Conservation (phyloP, 2,329 filamentous ascomycete species). For the Diaporthe humulicola region DNA sequence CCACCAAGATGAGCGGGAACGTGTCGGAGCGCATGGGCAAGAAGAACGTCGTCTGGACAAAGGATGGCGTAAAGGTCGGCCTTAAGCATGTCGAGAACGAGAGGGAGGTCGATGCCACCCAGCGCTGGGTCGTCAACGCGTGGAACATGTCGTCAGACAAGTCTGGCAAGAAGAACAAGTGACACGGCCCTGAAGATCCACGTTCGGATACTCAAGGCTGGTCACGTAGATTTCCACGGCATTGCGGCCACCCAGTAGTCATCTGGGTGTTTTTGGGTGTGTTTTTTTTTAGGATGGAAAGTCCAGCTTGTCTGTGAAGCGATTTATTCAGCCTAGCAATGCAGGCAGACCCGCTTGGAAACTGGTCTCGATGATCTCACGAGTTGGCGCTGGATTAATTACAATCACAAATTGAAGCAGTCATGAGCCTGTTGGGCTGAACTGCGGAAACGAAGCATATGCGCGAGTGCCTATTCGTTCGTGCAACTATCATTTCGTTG, state of each 20-base stretch:
- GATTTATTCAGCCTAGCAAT: not conserved
- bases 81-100: slow-evolving; percentile 78
- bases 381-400: not conserved
- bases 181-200: not conserved
- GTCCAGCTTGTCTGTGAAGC: not conserved
- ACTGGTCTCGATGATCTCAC: not conserved
- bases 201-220: not conserved
- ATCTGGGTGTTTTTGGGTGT: not conserved
- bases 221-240: not conserved
- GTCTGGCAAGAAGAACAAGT: slow-evolving; percentile 48
- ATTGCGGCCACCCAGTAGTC: not conserved
- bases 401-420: not conserved
- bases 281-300: not conserved
- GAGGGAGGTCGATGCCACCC: slow-evolving; percentile 80
- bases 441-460: not conserved
- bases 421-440: no score
- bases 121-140: slow-evolving; percentile 76
- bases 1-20: slow-evolving; percentile 73
- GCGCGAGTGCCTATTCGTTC: not conserved
- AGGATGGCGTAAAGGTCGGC: slow-evolving; percentile 79
- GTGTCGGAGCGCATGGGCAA: slow-evolving; percentile 79
- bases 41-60: slow-evolving; percentile 82
- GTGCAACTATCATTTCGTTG: not conserved
- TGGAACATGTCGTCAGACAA: slow-evolving; percentile 68
- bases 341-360: not conserved